Evolutionary conservation across 2,329 filamentous ascomycete species (phyloP).

Genomic region (Dryadomyces sulphureus): DNA sequence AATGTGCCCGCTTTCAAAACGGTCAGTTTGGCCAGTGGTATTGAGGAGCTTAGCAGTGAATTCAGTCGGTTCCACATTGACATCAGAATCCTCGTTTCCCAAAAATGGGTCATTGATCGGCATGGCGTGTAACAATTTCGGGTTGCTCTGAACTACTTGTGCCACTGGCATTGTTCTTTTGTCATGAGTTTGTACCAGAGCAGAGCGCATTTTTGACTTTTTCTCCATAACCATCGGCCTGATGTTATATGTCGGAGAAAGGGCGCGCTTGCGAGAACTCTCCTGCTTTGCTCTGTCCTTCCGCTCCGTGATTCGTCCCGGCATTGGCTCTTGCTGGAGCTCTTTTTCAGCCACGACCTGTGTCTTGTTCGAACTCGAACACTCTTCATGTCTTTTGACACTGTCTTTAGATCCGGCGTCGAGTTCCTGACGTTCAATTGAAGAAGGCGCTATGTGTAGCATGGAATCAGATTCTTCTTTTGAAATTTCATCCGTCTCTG

Average conservation of each 20-base stretch:
- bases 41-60: conserved; percentile 8
- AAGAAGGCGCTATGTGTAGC: background rate
- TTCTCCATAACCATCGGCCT: background rate
- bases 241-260: background rate
- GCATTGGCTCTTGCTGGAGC: background rate
- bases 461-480: background rate
- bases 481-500: background rate
- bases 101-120: conserved; percentile 6
- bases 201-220: background rate
- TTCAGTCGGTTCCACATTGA: background rate
- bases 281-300: too few species aligned
- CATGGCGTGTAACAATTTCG: background rate
- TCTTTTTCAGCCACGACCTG: background rate
- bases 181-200: background rate
- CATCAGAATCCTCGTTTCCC: background rate
- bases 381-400: background rate
- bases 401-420: background rate
- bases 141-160: background rate
- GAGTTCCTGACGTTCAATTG: background rate
- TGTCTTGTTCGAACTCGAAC: background rate
- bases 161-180: background rate
- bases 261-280: background rate
- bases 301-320: background rate
- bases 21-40: background rate
- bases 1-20: background rate